Conservation (phyloP, 495 filamentous ascomycete species). For the Penicillium bovifimosum region DNA sequence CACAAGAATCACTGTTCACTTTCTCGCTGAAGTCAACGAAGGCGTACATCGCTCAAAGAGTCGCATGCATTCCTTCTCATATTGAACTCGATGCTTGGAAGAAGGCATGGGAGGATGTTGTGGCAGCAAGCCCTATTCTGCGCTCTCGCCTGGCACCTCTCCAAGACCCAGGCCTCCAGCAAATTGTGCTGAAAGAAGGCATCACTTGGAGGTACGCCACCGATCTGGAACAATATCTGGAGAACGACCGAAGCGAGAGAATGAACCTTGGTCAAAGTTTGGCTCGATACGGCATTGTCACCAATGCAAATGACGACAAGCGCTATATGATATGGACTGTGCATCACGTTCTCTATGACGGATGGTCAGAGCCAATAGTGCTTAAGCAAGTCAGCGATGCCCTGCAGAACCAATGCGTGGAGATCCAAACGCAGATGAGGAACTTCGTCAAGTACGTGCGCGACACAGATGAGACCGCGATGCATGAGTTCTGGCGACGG, state of each 20-base stretch:
- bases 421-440: slow-evolving; percentile 28
- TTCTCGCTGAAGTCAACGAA: slow-evolving; percentile 52
- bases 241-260: slow-evolving; percentile 37
- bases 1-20: slow-evolving; percentile 60
- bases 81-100: slow-evolving; percentile 36
- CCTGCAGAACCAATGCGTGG: slow-evolving; percentile 18
- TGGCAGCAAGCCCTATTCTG: slow-evolving; percentile 46
- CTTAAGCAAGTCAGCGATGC: slow-evolving; percentile 47
- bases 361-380: slow-evolving; percentile 56
- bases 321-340: slow-evolving; percentile 55
- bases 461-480: slow-evolving; percentile 29
- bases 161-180: slow-evolving; percentile 48
- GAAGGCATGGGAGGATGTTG: slow-evolving; percentile 46
- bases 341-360: slow-evolving; percentile 66
- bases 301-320: slow-evolving; percentile 24
- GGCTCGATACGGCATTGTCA: slow-evolving; percentile 50
- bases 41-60: slow-evolving; percentile 54
- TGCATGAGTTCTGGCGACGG: slow-evolving; percentile 40
- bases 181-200: slow-evolving; percentile 48
- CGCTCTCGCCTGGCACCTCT: slow-evolving; percentile 57
- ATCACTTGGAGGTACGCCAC: slow-evolving; percentile 36
- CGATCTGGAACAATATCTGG: slow-evolving; percentile 46
- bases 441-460: slow-evolving; percentile 41
- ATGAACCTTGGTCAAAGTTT: slow-evolving; percentile 54
- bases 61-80: slow-evolving; percentile 35